Conservation (phyloP, 768 basidiomycete genomes). For the Naematelia aurantialba region DNA sequence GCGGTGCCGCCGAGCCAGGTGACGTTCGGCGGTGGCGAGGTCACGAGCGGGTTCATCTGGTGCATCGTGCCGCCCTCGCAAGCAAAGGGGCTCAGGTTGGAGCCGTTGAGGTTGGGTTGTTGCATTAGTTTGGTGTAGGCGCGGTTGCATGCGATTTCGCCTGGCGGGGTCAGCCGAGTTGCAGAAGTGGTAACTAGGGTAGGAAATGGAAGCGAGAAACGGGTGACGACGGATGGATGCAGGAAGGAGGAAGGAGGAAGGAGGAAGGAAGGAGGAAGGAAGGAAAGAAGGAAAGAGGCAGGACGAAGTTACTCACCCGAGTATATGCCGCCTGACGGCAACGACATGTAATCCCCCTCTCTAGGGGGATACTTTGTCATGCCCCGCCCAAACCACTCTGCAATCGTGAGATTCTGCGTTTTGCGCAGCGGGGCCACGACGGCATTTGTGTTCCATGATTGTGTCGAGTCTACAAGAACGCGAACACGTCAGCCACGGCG, state of each 20-base stretch:
- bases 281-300: background rate
- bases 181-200: background rate
- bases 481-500: no score
- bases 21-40: conserved; percentile 12
- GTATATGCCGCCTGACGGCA: conserved; percentile 33
- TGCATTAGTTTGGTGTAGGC: conserved; percentile 13
- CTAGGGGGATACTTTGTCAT: conserved; percentile 31
- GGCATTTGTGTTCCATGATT: conserved; percentile 30
- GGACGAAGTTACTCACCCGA: conserved; percentile 20
- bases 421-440: conserved; percentile 29
- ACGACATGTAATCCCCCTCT: conserved; percentile 30
- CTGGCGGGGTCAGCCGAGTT: conserved; percentile 2
- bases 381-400: conserved; percentile 40
- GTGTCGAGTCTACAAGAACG: background rate
- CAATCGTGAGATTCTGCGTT: conserved; percentile 13
- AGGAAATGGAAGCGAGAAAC: background rate
- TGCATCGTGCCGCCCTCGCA: conserved; percentile 12
- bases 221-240: background rate
- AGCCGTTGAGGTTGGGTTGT: conserved; percentile 1
- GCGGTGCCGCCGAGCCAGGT: conserved; percentile 48
- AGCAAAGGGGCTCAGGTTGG: conserved; percentile 3
- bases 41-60: background rate
- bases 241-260: background rate
- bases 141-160: conserved; percentile 25
- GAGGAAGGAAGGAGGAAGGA: background rate